Conservation (phyloP, 164 flowering plant genomes). For the Vitis rupestris region DNA sequence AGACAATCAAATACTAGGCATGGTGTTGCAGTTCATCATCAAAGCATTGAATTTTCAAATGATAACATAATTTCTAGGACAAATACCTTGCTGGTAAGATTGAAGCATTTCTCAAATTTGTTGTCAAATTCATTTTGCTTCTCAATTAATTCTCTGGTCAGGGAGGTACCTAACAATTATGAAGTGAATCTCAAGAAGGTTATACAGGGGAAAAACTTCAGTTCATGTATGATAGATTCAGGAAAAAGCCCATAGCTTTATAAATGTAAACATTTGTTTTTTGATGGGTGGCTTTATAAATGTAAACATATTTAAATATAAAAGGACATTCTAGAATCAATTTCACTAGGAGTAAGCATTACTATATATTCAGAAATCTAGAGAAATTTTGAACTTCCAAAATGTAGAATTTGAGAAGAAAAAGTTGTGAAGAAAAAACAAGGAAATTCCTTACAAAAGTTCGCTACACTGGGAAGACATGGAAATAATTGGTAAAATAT, state of each 20-base stretch:
- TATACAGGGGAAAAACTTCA: not conserved
- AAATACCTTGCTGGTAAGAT: constrained; percentile 62
- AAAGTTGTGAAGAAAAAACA: not conserved
- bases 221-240: not conserved
- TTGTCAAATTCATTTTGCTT: constrained; percentile 68
- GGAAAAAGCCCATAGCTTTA: not conserved
- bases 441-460: not conserved
- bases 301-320: too few species aligned
- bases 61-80: not conserved
- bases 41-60: not conserved
- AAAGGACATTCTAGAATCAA: not conserved
- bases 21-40: not conserved
- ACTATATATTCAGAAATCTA: not conserved
- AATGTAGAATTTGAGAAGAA: not conserved
- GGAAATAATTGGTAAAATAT: not conserved
- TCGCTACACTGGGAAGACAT: not conserved
- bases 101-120: constrained; percentile 55
- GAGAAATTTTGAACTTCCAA: not conserved
- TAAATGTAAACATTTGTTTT: too few species aligned
- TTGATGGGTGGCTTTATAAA: not conserved
- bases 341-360: not conserved
- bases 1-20: not conserved
- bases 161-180: constrained; percentile 43
- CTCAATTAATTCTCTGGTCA: constrained; percentile 44
- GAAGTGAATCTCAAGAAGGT: not conserved